Evolutionary conservation across 306 rosid genomes (phyloP), one percentile per base, ranked within the genome.

Genomic region (Senna siamea): DNA sequence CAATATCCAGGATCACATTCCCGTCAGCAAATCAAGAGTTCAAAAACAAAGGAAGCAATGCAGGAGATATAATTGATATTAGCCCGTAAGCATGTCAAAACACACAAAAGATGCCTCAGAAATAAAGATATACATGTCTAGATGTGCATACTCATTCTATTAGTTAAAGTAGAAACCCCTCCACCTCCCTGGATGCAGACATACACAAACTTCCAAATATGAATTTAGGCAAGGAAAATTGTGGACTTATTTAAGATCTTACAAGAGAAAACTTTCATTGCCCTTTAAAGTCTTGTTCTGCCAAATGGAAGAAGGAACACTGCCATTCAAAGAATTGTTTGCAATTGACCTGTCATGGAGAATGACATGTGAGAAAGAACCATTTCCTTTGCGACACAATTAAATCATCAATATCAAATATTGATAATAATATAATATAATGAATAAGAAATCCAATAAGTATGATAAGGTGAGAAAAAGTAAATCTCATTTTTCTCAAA

Each of bases 221-320:
- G 54, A 18, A 65, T 58, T 54, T 54, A 46, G 10, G 54, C 9
- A 69, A 7, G 55, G 20, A 51, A 38, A 62, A 22, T n/a, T 48
- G 22, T 9, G 41, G 46, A 22, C 51, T 72, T 73, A 41, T 73
- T 75, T 54, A 47, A 48, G 14, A 43, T 67, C 96, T 94, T 89
- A 94, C 98, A 94, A 40, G 66, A 40, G 41, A 60, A 86, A 87
- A 8, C 7, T 71, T 30, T 72, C 86, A 7, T 14, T 61, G 59
- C 53, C 58, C 52, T 81, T 89, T 59, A 60, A 75, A 66, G 51
- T 80, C 83, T 70, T 84, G 59, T 80, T 66, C 78, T 78, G 81
- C 98, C 98, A 94, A 81, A 89, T 87, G 59, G 54, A 9, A 60
- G 97, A 87, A 69, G 96, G 65, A 76, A 94, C 75, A 71, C 72